Percentiles rank a stretch among this genome's conserved stretches.
These are phyloP conservation scores for Ganoderma lucidum DNA, from an alignment of 1,284 basidiomycete species.

Conservation along the genomic window DNA sequence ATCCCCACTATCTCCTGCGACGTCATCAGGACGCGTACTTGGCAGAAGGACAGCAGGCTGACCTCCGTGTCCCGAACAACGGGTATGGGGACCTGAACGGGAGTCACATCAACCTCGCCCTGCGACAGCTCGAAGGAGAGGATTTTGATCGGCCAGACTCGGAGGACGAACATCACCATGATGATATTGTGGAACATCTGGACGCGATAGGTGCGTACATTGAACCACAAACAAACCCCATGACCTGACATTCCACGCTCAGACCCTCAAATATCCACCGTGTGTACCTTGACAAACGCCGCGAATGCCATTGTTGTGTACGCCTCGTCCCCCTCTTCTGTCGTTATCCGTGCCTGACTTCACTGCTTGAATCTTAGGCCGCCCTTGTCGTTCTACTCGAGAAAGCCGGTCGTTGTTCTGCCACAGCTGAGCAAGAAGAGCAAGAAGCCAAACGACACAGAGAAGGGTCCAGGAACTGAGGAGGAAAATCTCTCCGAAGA, in stretches of 20 bases:
- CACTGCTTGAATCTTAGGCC: constrained; percentile 52
- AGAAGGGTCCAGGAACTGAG: constrained; percentile 40
- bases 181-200: constrained; percentile 79
- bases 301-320: constrained; percentile 80
- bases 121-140: constrained; percentile 29
- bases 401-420: constrained; percentile 73
- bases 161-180: constrained; percentile 58
- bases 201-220: constrained; percentile 72
- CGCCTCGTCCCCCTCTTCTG: constrained; percentile 19
- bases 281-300: constrained; percentile 79
- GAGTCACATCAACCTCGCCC: constrained; percentile 41
- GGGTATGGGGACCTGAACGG: constrained; percentile 49
- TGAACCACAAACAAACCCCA: background rate
- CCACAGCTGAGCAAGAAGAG: constrained; percentile 40
- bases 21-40: constrained; percentile 21
- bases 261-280: constrained; percentile 79
- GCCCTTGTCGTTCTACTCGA: constrained; percentile 71
- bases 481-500: constrained; percentile 53
- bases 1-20: constrained; percentile 15
- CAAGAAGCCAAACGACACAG: constrained; percentile 38
- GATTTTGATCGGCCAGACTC: constrained; percentile 22
- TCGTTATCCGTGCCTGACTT: background rate
- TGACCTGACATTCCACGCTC: constrained; percentile 6
- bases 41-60: constrained; percentile 44
- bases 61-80: constrained; percentile 41